A percentile compares a stretch with the other conserved stretches of the same genome.
phyloP scores from a whole-genome alignment of 257 asterid genomes.

The Plantago ovata region DNA sequence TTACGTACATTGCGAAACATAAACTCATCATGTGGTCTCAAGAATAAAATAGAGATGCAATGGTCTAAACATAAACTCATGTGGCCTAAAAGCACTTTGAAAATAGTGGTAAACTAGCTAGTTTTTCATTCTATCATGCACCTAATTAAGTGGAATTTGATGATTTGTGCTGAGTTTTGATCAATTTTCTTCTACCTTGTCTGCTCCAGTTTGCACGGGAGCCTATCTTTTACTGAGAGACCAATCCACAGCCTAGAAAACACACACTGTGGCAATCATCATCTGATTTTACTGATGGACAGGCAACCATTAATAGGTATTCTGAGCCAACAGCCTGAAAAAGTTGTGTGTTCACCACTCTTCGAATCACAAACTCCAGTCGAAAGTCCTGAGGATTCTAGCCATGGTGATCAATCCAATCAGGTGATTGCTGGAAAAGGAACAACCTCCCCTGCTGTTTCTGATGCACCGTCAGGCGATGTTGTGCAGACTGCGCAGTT shows the following conservation, averaged over 20 bases:
- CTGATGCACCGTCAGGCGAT: too few species aligned
- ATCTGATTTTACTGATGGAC: slow-evolving; percentile 76
- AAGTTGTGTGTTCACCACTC: slow-evolving; percentile 42
- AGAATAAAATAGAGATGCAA: slow-evolving; percentile 84
- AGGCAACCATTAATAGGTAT: slow-evolving; percentile 63
- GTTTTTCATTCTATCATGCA: slow-evolving; percentile 6
- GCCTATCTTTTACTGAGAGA: slow-evolving; percentile 72
- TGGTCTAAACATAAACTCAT: slow-evolving; percentile 86
- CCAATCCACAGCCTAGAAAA: slow-evolving; percentile 86
- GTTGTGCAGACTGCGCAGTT: too few species aligned
- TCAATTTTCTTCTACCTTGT: slow-evolving; percentile 4
- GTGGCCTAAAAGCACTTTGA: slow-evolving; percentile 65
- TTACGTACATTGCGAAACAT: slow-evolving; percentile 84
- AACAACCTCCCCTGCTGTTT: neutral
- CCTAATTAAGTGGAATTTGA: neutral
- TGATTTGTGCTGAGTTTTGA: neutral
- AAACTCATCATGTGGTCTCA: slow-evolving; percentile 78
- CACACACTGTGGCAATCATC: slow-evolving; percentile 83
- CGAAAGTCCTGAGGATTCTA: slow-evolving; percentile 37
- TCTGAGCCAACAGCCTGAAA: slow-evolving; percentile 62
- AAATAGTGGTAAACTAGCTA: slow-evolving; percentile 60
- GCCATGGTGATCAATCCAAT: slow-evolving; percentile 23
- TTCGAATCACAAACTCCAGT: slow-evolving; percentile 44
- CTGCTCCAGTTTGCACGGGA: slow-evolving; percentile 57
- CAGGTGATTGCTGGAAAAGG: slow-evolving; percentile 7